phyloP scores from a whole-genome alignment of 2,329 filamentous ascomycete genomes.

The Pleoardoris graminearum region DNA sequence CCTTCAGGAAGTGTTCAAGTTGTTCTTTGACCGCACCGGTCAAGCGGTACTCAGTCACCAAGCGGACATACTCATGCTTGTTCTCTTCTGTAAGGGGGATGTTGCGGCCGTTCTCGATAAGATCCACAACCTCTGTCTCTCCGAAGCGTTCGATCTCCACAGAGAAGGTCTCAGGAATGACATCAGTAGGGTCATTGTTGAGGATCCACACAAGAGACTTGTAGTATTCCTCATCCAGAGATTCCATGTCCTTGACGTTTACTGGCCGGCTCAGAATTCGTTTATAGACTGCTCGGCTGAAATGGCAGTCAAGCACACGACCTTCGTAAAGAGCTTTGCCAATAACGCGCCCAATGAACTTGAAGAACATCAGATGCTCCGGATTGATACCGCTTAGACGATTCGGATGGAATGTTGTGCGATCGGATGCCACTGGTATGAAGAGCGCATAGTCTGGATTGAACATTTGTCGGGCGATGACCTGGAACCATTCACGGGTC shows the following conservation, averaged over 20 bases:
- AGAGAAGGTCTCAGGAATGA: conserved; percentile 95
- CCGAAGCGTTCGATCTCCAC: conserved; percentile 94
- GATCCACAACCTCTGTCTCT: conserved; percentile 81
- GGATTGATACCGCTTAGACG: conserved; percentile 91
- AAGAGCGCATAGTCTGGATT: conserved; percentile 97
- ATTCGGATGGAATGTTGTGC: conserved; percentile 98
- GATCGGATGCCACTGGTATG: conserved; percentile 92
- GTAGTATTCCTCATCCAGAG: conserved; percentile 97
- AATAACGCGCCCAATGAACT: conserved; percentile 97
- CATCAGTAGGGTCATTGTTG: conserved; percentile 96
- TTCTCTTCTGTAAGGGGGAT: conserved; percentile 96
- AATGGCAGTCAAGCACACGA: conserved; percentile 95
- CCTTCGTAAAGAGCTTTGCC: conserved; percentile 97
- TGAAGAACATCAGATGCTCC: conserved; percentile 97
- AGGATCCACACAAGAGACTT: conserved; percentile 98
- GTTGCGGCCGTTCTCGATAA: conserved; percentile 85
- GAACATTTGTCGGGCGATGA: conserved; percentile 97
- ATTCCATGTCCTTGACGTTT: conserved; percentile 99
- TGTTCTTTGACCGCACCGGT: conserved; percentile 91
- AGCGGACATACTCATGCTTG: conserved; percentile 95
- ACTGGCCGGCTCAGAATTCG: conserved; percentile 92
- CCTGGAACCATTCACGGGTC: conserved; percentile 98
- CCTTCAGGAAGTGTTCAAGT: conserved; percentile 88
- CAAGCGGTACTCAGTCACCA: conserved; percentile 92
- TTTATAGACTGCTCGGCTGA: conserved; percentile 98